Conservation (phyloP, 345 rosid genomes). For the Eucalyptus erythrocorys region DNA sequence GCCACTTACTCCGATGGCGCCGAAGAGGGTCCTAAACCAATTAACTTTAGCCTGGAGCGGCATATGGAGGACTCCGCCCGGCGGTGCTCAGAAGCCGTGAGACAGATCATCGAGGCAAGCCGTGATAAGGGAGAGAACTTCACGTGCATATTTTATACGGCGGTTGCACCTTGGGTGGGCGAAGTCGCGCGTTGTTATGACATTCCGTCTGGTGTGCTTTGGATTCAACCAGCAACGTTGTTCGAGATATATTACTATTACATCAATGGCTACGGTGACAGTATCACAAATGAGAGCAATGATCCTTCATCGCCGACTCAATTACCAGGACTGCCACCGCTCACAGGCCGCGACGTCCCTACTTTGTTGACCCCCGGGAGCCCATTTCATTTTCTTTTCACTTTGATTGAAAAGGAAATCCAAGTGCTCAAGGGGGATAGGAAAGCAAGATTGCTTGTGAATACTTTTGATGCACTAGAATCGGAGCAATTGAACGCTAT, state of each 20-base stretch:
- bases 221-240: slow-evolving; percentile 65
- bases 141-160: slow-evolving; percentile 31
- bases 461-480: slow-evolving; percentile 57
- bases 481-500: slow-evolving; percentile 19
- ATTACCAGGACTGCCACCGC: slow-evolving; percentile 32
- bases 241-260: slow-evolving; percentile 44
- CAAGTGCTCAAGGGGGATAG: slow-evolving; percentile 16
- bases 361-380: slow-evolving; percentile 25
- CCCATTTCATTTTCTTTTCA: neutral
- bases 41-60: neutral
- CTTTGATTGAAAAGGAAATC: slow-evolving; percentile 9
- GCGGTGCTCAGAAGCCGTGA: slow-evolving; percentile 21
- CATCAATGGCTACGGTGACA: slow-evolving; percentile 21
- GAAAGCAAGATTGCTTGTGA: slow-evolving; percentile 34
- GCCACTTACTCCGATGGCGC: slow-evolving; percentile 41
- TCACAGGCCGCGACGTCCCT: slow-evolving; percentile 32
- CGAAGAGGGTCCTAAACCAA: slow-evolving; percentile 25
- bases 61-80: slow-evolving; percentile 18
- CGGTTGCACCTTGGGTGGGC: slow-evolving; percentile 37
- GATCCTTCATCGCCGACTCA: slow-evolving; percentile 1
- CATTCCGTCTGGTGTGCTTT: slow-evolving; percentile 27
- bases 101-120: slow-evolving; percentile 10
- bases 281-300: neutral
- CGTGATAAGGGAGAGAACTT: slow-evolving; percentile 4
- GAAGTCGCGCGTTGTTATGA: slow-evolving; percentile 28